Evolutionary conservation across 352 stramenopile species (phyloP), one percentile per base, ranked within the genome.

Genomic region (Elongisporangium senticosum): DNA sequence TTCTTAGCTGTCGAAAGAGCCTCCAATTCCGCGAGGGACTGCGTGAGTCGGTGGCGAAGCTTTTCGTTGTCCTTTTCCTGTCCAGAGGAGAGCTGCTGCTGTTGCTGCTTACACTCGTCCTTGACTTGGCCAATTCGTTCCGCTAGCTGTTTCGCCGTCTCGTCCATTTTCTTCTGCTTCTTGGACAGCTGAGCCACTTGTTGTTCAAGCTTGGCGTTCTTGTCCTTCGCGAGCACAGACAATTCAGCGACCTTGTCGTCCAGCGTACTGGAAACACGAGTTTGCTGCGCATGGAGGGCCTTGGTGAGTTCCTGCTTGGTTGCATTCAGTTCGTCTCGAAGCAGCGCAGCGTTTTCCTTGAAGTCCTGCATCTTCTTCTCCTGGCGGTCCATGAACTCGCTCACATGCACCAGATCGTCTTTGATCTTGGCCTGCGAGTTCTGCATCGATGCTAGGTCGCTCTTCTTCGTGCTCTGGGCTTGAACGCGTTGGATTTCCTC

Each of bases 401-500:
- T 74, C 2, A 92, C 58, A 37, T 92, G 77, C 17, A 61, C 59
- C 39, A 92, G 7, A 22, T 90, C 79, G 4, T 92, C 76, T 54
- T 79, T 84, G 33, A 80, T 69, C 51, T 86, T 76, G n/a, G 61
- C 64, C n/a, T 89, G 79, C 4, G 68, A 63, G 47, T 82, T 81
- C 51, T 88, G 78, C 10, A 92, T 13, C 7, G 72, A 59, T 43
- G 71, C 40, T 2, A 90, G 53, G 21, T 92, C 82, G 7, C 58
- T 62, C 58, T 82, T 83, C 58, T 79, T 80, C 43, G 85, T 33
- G 0, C 63, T 63, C 11, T 61, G 73, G 17, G 58, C 65, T n/a
- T 84, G 64, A 20, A 89, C 49, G 43, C 71, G 77, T 56, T 90
- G 71, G 19, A 90, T 66, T 24, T 87, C 74, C 20, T 90, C 82